These are phyloP conservation scores for Sporothrix euskadiensis DNA, from an alignment of 2,329 filamentous ascomycete species.

Conservation along the genomic window DNA sequence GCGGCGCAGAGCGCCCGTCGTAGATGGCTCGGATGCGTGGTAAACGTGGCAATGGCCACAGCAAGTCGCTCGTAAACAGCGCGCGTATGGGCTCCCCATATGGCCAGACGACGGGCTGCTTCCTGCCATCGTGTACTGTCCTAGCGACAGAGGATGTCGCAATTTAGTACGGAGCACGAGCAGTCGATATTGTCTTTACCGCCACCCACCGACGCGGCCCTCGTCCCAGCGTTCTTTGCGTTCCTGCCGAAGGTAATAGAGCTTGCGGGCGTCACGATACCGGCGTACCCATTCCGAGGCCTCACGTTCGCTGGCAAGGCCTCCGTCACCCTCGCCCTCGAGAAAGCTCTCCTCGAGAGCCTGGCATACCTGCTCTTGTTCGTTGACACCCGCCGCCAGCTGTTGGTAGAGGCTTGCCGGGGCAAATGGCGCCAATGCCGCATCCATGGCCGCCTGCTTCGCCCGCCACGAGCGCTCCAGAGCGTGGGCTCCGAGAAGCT, in stretches of 20 bases:
- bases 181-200: conserved; percentile 46
- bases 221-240: conserved; percentile 94
- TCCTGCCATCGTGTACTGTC: background rate
- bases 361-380: conserved; percentile 78
- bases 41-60: background rate
- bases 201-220: conserved; percentile 90
- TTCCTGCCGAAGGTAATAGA: conserved; percentile 79
- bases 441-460: conserved; percentile 87
- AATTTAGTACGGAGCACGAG: too few relatives aligned
- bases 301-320: conserved; percentile 73
- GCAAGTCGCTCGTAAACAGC: background rate
- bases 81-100: background rate
- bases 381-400: conserved; percentile 71
- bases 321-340: conserved; percentile 59
- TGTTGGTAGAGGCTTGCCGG: conserved; percentile 84
- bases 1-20: background rate
- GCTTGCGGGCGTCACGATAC: conserved; percentile 76
- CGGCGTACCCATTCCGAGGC: conserved; percentile 79
- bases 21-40: background rate
- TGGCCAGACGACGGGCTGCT: too few relatives aligned
- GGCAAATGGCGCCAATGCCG: conserved; percentile 78
- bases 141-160: background rate
- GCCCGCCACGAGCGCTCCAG: conserved; percentile 90
- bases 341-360: conserved; percentile 93
- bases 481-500: conserved; percentile 78